Conservation (phyloP, 495 filamentous ascomycete species). For the Cetradonia linearis region DNA sequence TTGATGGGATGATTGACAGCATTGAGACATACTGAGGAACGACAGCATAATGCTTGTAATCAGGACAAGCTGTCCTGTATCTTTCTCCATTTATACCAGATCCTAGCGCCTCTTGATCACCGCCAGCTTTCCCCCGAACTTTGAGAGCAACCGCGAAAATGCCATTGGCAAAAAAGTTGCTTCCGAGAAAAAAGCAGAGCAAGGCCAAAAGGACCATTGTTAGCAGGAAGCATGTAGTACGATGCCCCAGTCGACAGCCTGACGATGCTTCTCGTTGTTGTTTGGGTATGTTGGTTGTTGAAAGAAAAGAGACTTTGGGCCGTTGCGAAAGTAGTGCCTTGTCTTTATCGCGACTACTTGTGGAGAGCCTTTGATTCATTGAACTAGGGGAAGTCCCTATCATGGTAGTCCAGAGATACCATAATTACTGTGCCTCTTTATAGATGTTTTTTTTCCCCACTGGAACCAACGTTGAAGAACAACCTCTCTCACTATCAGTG, state of each 20-base stretch:
- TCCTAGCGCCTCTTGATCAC: slow-evolving; percentile 22
- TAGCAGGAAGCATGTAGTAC: slow-evolving; percentile 4
- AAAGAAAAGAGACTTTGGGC: background rate
- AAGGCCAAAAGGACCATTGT: slow-evolving; percentile 10
- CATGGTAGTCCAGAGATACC: background rate
- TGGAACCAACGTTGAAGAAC: background rate
- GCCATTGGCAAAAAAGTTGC: slow-evolving; percentile 1
- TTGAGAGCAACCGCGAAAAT: background rate
- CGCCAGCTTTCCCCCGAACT: background rate
- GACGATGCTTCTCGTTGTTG: background rate
- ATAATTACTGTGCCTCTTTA: background rate
- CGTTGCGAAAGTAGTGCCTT: background rate
- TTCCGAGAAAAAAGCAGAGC: slow-evolving; percentile 6
- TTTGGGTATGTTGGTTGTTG: background rate
- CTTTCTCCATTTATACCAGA: slow-evolving; percentile 19
- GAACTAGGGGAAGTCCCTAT: background rate
- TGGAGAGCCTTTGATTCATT: background rate
- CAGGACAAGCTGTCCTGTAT: slow-evolving; percentile 37
- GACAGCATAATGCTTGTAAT: slow-evolving; percentile 41
- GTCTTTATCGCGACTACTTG: background rate
- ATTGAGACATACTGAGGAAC: slow-evolving; percentile 35
- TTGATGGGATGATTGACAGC: background rate
- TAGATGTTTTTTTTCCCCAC: background rate
- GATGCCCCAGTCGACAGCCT: background rate
- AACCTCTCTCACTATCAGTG: background rate